Conservation (phyloP, 148 eudicot genomes). For the Camellia lanceoleosa region DNA sequence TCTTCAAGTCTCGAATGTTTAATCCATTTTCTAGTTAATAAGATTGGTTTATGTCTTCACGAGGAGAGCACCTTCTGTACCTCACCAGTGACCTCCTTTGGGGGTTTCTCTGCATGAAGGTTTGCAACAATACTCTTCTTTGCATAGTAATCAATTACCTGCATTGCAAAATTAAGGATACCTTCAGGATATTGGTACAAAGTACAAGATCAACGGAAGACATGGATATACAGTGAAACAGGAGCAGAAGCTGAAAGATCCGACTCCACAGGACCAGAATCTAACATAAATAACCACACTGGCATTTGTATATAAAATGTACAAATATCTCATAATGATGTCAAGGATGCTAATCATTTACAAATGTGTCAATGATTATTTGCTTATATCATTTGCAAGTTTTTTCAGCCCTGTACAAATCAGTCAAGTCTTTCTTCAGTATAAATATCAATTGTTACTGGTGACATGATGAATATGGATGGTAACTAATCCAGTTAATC, state of each 20-base stretch:
- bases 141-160: conserved; percentile 67
- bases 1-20: conserved; percentile 1
- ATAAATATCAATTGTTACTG: no score
- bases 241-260: background rate
- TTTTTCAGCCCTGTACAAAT: no score
- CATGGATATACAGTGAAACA: background rate
- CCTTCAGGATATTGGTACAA: background rate
- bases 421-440: no score
- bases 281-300: no score
- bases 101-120: conserved; percentile 73
- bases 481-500: no score
- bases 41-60: conserved; percentile 7
- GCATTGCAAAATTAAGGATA: conserved; percentile 7
- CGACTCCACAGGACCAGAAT: background rate
- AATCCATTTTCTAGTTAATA: conserved; percentile 3
- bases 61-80: conserved; percentile 40
- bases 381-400: no score
- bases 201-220: background rate
- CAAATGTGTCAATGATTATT: no score
- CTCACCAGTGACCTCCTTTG: conserved; percentile 39
- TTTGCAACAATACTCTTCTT: conserved; percentile 62
- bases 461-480: no score
- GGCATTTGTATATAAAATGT: no score
- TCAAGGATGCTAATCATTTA: no score
- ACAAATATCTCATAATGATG: no score